phyloP scores from a whole-genome alignment of 257 asterid species.

The Haberlea rhodopensis region DNA sequence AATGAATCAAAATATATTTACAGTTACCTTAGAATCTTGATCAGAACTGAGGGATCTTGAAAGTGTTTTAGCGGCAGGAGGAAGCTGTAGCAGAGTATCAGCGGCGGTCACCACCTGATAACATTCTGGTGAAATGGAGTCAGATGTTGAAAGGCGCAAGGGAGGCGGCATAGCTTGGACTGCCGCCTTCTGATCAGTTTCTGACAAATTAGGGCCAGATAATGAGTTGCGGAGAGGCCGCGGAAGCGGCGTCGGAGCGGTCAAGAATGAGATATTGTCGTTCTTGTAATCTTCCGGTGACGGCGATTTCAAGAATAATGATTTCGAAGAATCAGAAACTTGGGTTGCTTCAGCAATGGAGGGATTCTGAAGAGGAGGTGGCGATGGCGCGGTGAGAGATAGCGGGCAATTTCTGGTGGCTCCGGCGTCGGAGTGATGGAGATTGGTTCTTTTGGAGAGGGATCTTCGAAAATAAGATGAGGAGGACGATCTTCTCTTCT shows the following conservation, averaged over 20 bases:
- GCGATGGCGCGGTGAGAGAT: not conserved
- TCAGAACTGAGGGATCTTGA: not conserved
- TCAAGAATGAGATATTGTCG: not conserved
- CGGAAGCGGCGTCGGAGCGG: not conserved
- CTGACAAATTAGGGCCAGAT: too few species aligned
- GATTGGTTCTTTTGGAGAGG: constrained; percentile 10
- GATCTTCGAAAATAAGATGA: constrained; percentile 7
- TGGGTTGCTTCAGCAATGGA: constrained; percentile 6
- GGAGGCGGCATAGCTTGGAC: too few species aligned
- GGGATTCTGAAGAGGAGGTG: constrained; percentile 12
- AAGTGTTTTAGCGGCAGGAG: not conserved
- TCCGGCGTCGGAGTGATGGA: not conserved
- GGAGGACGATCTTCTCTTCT: constrained; percentile 12
- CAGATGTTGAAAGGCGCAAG: too few species aligned
- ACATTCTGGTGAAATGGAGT: not conserved
- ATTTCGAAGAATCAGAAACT: not conserved
- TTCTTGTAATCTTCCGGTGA: constrained; percentile 17
- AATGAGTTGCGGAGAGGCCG: constrained; percentile 6
- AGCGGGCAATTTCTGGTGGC: not conserved
- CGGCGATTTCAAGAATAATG: constrained; percentile 4
- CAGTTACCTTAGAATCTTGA: not conserved
- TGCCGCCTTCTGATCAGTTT: too few species aligned
- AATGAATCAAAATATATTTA: not conserved
- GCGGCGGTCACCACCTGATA: not conserved
- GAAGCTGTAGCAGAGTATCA: not conserved